Conservation (phyloP, 768 basidiomycete genomes). For the Mrakia blollopis region DNA sequence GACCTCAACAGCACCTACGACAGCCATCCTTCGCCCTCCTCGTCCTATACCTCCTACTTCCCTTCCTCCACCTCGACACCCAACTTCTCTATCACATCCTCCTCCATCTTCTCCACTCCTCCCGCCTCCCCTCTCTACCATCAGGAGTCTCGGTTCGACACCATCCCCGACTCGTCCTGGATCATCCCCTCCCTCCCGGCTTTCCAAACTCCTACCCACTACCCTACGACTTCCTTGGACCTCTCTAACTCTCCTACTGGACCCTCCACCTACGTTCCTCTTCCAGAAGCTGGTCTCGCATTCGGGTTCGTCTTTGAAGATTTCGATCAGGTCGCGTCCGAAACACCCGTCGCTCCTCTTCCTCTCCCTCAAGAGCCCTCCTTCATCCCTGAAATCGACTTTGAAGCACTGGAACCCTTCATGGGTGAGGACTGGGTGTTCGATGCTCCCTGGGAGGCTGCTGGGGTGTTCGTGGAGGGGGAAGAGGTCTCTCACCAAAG, state of each 20-base stretch:
- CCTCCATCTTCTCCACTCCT: not conserved
- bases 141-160: not conserved
- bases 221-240: not conserved
- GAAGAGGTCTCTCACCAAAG: not conserved
- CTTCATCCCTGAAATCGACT: not conserved
- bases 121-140: not conserved
- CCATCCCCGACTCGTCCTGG: not conserved
- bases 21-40: not conserved
- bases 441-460: not conserved
- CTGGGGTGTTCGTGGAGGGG: not conserved
- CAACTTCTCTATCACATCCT: not conserved
- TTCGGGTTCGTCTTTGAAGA: not conserved
- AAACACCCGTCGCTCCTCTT: not conserved
- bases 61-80: not conserved
- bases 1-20: not conserved
- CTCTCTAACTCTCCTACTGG: not conserved
- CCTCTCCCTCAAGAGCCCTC: not conserved
- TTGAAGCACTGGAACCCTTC: not conserved
- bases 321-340: not conserved
- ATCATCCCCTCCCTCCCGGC: not conserved
- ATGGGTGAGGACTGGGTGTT: not conserved
- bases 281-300: not conserved
- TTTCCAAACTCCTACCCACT: not conserved
- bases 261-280: not conserved
- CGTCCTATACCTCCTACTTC: constrained; percentile 1